A percentile compares a stretch with the other conserved stretches of the same genome.
Conservation (phyloP, 164 flowering plant species). For the Stephania japonica region DNA sequence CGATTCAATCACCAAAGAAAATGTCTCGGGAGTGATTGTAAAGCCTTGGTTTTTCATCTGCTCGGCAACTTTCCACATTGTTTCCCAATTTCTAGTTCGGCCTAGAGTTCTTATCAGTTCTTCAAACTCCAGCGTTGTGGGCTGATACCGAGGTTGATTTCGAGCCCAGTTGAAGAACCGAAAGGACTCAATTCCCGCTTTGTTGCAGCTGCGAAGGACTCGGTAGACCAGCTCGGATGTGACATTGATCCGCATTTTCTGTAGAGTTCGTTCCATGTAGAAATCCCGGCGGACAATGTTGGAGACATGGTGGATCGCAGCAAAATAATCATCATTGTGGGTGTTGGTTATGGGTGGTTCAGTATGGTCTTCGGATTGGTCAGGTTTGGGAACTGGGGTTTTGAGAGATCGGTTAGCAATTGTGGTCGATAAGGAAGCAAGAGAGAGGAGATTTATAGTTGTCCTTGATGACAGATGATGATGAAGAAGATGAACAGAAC, state of each 20-base stretch:
- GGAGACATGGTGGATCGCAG: conserved; percentile 72
- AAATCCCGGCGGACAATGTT: conserved; percentile 80
- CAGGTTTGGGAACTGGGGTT: conserved; percentile 10
- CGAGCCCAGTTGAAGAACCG: conserved; percentile 95
- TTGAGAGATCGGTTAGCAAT: conserved; percentile 3
- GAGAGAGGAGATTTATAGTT: background rate
- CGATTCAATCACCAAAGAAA: conserved; percentile 54
- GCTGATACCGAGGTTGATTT: conserved; percentile 43
- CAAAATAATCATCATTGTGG: conserved; percentile 76
- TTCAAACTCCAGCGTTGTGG: conserved; percentile 67
- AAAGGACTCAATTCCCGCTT: conserved; percentile 46
- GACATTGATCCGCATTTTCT: conserved; percentile 49
- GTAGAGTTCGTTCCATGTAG: conserved; percentile 82
- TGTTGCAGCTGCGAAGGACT: conserved; percentile 62
- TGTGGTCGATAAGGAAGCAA: background rate
- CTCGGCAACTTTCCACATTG: conserved; percentile 75
- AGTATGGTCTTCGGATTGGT: background rate
- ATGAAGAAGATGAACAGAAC: background rate
- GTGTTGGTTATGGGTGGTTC: background rate
- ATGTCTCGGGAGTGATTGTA: conserved; percentile 36
- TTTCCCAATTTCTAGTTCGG: conserved; percentile 43
- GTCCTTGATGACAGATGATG: background rate
- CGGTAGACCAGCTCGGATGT: conserved; percentile 75
- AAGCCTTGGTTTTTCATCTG: conserved; percentile 41
- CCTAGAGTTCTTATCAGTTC: conserved; percentile 65